These are phyloP conservation scores for Citrullus amarus DNA, from an alignment of 306 rosid genomes.

Conservation along the genomic window DNA sequence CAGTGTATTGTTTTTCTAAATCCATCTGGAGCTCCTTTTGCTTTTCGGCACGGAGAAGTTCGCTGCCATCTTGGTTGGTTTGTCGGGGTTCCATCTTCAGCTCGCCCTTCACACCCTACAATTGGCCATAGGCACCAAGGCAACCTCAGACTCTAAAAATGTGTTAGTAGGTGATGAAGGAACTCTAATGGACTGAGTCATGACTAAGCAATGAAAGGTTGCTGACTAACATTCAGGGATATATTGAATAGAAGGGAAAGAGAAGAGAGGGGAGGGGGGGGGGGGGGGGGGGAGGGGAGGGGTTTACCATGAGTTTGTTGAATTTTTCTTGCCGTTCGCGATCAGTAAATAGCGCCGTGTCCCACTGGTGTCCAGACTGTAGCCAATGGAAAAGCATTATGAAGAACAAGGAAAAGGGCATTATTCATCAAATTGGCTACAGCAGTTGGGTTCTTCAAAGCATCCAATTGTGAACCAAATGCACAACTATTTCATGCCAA, in stretches of 20 bases:
- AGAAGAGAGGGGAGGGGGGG: background rate
- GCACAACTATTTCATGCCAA: background rate
- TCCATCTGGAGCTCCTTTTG: slow-evolving; percentile 88
- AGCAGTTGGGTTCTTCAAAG: background rate
- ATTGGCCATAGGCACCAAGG: slow-evolving; percentile 98
- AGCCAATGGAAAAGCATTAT: slow-evolving; percentile 17
- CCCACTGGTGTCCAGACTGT: slow-evolving; percentile 87
- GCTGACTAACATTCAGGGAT: slow-evolving; percentile 38
- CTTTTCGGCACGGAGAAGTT: slow-evolving; percentile 48
- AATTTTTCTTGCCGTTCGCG: slow-evolving; percentile 92
- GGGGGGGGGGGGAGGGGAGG: background rate
- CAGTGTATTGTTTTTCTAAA: slow-evolving; percentile 92
- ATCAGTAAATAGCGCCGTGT: slow-evolving; percentile 51
- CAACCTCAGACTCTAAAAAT: slow-evolving; percentile 97
- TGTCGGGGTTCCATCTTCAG: slow-evolving; percentile 41
- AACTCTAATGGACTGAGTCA: slow-evolving; percentile 24
- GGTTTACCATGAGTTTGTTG: slow-evolving; percentile 94
- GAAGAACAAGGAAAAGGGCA: background rate
- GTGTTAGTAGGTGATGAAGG: slow-evolving; percentile 78
- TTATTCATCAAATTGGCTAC: background rate
- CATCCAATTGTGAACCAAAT: background rate
- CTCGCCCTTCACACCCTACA: slow-evolving; percentile 96
- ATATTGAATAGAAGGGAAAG: slow-evolving; percentile 4
- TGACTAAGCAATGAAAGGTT: slow-evolving; percentile 3
- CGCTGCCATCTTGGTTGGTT: slow-evolving; percentile 28